phyloP scores from a whole-genome alignment of 768 basidiomycete genomes.

The Royoungia palumana region DNA sequence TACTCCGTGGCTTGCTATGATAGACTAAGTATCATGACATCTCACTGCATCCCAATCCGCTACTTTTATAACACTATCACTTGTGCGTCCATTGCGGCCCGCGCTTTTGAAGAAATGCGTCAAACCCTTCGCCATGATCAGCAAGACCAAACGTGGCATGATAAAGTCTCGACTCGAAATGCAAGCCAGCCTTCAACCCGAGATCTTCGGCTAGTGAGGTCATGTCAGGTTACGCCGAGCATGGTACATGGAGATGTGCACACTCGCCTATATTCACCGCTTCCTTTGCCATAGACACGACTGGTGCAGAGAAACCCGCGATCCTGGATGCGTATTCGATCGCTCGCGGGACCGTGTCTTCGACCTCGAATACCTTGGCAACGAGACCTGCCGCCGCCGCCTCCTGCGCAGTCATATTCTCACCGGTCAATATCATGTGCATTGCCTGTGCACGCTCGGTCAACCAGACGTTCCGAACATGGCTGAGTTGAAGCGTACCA shows the following conservation, averaged over 20 bases:
- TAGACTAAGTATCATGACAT: too few relatives aligned
- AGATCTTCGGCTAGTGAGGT: constrained; percentile 41
- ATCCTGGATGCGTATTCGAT: constrained; percentile 37
- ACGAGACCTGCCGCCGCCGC: constrained; percentile 49
- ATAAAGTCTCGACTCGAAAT: constrained; percentile 47
- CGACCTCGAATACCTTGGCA: constrained; percentile 38
- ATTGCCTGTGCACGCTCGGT: constrained; percentile 37
- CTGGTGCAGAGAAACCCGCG: constrained; percentile 31
- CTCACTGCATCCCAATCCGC: too few relatives aligned
- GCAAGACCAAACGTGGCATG: constrained; percentile 48
- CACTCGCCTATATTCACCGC: constrained; percentile 44
- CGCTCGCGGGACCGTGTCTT: constrained; percentile 42
- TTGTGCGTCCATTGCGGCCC: constrained; percentile 41
- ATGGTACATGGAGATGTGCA: neutral
- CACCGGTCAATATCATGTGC: constrained; percentile 54
- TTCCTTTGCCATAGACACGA: constrained; percentile 44
- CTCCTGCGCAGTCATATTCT: constrained; percentile 42
- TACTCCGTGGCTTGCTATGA: too few relatives aligned
- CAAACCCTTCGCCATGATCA: constrained; percentile 47
- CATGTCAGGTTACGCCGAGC: neutral
- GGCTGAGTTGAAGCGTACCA: constrained; percentile 13
- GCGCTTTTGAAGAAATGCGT: constrained; percentile 48
- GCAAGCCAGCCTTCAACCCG: constrained; percentile 42
- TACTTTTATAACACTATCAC: constrained; percentile 16
- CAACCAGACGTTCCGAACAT: too few relatives aligned